Evolutionary conservation across 1,139 yeast genomes (phyloP).

Genomic region (Geotrichum aggregatum): DNA sequence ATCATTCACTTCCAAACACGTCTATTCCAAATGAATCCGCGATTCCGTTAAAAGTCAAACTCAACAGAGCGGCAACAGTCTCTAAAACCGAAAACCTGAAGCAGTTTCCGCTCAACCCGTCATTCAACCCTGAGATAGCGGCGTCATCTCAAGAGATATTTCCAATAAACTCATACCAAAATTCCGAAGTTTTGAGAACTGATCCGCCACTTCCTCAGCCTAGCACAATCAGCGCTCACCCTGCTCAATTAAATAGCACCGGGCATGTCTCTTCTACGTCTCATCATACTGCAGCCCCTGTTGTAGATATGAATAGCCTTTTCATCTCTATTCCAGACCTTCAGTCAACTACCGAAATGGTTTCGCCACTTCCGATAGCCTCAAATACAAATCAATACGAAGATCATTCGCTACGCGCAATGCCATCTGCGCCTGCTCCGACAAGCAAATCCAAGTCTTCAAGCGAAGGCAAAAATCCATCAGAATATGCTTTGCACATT

Average conservation of each 20-base stretch:
- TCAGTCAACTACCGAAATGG: not conserved
- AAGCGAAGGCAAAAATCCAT: constrained; percentile 58
- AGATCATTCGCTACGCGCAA: constrained; percentile 3
- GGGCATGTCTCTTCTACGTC: not conserved
- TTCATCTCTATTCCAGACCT: constrained; percentile 15
- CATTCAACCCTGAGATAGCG: constrained; percentile 10
- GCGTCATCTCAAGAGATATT: not conserved
- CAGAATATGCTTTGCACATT: constrained; percentile 91
- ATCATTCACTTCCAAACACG: constrained; percentile 33
- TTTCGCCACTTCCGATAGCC: constrained; percentile 1
- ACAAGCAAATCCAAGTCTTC: constrained; percentile 3
- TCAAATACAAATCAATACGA: not conserved
- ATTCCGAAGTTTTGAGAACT: not conserved
- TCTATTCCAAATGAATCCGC: constrained; percentile 22
- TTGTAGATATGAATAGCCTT: constrained; percentile 9
- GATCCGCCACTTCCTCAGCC: not conserved
- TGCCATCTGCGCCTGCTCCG: constrained; percentile 11
- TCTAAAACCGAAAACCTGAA: constrained; percentile 19
- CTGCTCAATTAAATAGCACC: not conserved
- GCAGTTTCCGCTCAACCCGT: constrained; percentile 6
- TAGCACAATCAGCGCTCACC: constrained; percentile 4
- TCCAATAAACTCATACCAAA: not conserved
- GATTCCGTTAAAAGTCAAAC: constrained; percentile 23
- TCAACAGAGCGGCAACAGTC: constrained; percentile 33
- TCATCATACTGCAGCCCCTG: constrained; percentile 9